Conservation (phyloP, 345 rosid genomes). For the Bruguiera gymnorhiza region DNA sequence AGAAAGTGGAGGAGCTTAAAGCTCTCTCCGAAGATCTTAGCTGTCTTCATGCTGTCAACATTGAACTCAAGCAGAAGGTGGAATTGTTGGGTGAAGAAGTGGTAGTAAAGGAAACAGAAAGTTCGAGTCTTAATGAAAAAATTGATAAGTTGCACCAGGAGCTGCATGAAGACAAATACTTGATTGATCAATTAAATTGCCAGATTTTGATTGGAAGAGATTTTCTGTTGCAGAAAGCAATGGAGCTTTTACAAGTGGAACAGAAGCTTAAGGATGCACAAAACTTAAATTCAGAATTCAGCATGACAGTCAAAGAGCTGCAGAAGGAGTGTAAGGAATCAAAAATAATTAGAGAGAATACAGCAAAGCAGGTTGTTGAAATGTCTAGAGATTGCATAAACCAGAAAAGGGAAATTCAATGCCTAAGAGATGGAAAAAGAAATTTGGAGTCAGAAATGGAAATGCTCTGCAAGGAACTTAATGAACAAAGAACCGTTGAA, state of each 20-base stretch:
- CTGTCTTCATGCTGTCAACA: conserved; percentile 34
- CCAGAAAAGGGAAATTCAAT: conserved; percentile 45
- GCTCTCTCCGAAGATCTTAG: conserved; percentile 42
- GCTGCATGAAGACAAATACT: conserved; percentile 48
- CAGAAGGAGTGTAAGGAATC: conserved; percentile 54
- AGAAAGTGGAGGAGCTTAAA: conserved; percentile 52
- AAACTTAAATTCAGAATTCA: conserved; percentile 48
- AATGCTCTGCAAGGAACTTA: conserved; percentile 40
- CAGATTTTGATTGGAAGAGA: conserved; percentile 51
- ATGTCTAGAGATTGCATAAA: conserved; percentile 34
- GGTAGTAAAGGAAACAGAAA: conserved; percentile 45
- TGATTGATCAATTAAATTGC: conserved; percentile 55
- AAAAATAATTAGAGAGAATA: conserved; percentile 29
- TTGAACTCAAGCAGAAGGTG: conserved; percentile 48
- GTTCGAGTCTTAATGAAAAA: conserved; percentile 40
- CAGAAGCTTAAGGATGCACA: conserved; percentile 63
- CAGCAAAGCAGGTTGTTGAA: conserved; percentile 44
- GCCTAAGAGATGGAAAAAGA: conserved; percentile 48
- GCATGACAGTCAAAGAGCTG: conserved; percentile 59
- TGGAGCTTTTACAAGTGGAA: conserved; percentile 62
- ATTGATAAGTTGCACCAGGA: conserved; percentile 51
- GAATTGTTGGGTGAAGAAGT: conserved; percentile 45
- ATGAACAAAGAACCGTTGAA: conserved; percentile 50
- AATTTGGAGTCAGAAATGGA: conserved; percentile 49
- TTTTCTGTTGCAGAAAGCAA: conserved; percentile 50